A percentile compares a stretch with the other conserved stretches of the same genome.
Conservation (phyloP, 257 asterid species). For the Handroanthus guayacan region DNA sequence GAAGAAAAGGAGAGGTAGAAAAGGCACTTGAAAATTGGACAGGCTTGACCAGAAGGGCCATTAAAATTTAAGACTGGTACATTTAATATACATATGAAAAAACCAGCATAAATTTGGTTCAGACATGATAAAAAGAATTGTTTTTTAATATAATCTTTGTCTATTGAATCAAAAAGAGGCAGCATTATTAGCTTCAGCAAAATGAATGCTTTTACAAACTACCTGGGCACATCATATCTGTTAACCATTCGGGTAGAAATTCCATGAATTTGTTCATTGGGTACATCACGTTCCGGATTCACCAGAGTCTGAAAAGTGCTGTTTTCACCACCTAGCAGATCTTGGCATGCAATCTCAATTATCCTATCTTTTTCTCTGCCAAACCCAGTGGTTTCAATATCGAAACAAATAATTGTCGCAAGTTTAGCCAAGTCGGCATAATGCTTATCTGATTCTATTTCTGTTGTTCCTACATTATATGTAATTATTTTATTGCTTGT, state of each 20-base stretch:
- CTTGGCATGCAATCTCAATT: slow-evolving; percentile 87
- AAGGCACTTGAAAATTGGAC: too few species aligned
- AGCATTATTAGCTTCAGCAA: neutral
- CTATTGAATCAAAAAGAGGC: neutral
- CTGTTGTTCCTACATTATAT: slow-evolving; percentile 41
- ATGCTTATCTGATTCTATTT: slow-evolving; percentile 49
- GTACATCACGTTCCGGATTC: slow-evolving; percentile 73
- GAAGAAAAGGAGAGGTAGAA: too few species aligned
- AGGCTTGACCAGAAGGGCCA: neutral
- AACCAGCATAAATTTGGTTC: slow-evolving; percentile 3
- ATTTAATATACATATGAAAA: neutral
- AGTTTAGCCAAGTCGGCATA: slow-evolving; percentile 65
- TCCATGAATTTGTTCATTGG: slow-evolving; percentile 64
- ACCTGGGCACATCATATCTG: slow-evolving; percentile 78
- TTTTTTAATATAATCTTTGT: neutral
- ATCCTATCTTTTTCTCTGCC: slow-evolving; percentile 61
- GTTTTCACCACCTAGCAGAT: slow-evolving; percentile 86
- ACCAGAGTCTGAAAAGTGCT: slow-evolving; percentile 88
- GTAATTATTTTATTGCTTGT: slow-evolving; percentile 36
- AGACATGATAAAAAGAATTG: neutral
- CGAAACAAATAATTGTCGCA: slow-evolving; percentile 68
- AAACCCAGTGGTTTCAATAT: slow-evolving; percentile 92
- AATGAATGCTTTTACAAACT: slow-evolving; percentile 19
- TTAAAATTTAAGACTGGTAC: neutral
- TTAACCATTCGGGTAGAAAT: slow-evolving; percentile 78